These are phyloP conservation scores for Emydomyces testavorans DNA, from an alignment of 2,329 filamentous ascomycete species.

Conservation along the genomic window DNA sequence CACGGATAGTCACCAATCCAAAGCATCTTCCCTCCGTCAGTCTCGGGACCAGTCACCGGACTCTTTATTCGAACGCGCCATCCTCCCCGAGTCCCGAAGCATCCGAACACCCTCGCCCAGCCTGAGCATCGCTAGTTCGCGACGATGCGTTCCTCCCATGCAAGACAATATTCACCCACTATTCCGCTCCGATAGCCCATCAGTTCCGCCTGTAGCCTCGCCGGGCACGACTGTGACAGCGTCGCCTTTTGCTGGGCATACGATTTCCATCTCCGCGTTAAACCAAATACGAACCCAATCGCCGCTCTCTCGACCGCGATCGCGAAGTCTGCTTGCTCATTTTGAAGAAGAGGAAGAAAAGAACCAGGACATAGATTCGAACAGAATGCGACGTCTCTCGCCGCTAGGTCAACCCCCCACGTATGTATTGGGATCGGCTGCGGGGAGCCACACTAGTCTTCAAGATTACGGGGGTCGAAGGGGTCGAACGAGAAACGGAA, in stretches of 20 bases:
- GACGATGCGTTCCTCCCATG: neutral
- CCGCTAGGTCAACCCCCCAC: neutral
- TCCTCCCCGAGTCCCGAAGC: neutral
- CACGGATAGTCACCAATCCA: neutral
- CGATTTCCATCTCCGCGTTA: conserved; percentile 7
- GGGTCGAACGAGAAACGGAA: neutral
- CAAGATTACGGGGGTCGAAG: neutral
- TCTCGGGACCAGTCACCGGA: conserved; percentile 8
- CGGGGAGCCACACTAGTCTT: conserved; percentile 1
- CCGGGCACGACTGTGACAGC: conserved; percentile 10
- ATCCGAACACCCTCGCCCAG: conserved; percentile 6
- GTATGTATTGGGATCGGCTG: neutral
- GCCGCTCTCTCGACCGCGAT: neutral
- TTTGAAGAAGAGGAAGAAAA: neutral
- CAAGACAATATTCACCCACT: conserved; percentile 12
- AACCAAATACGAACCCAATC: conserved; percentile 8
- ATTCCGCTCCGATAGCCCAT: conserved; percentile 13
- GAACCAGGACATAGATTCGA: neutral
- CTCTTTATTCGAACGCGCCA: conserved; percentile 1
- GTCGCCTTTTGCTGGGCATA: conserved; percentile 11
- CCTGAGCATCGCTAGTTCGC: neutral
- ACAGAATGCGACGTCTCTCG: neutral
- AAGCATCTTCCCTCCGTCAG: neutral
- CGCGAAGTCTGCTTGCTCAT: conserved; percentile 4
- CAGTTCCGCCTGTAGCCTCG: neutral